Percentiles rank a stretch among this genome's conserved stretches.
These are phyloP conservation scores for Dactylonectria estremocensis DNA, from an alignment of 2,329 filamentous ascomycete species.

Conservation along the genomic window DNA sequence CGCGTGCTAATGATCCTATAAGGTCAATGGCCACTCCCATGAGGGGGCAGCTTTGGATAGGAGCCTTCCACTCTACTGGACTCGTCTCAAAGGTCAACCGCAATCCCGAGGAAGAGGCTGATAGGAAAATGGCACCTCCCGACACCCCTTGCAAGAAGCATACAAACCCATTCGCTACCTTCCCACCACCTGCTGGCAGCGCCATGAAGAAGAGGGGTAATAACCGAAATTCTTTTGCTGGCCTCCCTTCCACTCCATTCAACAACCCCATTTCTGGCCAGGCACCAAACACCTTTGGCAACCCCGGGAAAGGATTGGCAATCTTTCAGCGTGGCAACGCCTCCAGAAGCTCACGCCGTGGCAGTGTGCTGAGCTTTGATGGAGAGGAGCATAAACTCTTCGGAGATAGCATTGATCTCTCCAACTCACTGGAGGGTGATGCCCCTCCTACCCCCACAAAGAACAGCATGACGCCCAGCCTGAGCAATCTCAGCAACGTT, in stretches of 20 bases:
- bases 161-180: conserved; percentile 77
- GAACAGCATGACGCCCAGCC: conserved; percentile 64
- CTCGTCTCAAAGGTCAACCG: conserved; percentile 95
- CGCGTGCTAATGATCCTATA: conserved; percentile 51
- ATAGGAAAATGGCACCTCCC: conserved; percentile 80
- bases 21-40: conserved; percentile 63
- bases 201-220: conserved; percentile 75
- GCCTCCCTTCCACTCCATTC: conserved; percentile 86
- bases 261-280: conserved; percentile 72
- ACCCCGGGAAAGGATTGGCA: conserved; percentile 73
- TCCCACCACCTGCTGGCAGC: conserved; percentile 72
- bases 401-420: conserved; percentile 49
- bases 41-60: conserved; percentile 72
- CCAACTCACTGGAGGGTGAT: conserved; percentile 64
- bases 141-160: conserved; percentile 97
- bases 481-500: conserved; percentile 55
- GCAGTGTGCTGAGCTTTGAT: conserved; percentile 86
- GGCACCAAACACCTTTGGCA: conserved; percentile 65
- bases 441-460: conserved; percentile 97
- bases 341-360: conserved; percentile 63
- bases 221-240: conserved; percentile 77
- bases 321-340: conserved; percentile 74
- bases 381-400: conserved; percentile 77
- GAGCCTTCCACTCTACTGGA: conserved; percentile 94
- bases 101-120: conserved; percentile 78